Conservation (phyloP, 2,329 filamentous ascomycete species). For the Rutstroemia sp. region DNA sequence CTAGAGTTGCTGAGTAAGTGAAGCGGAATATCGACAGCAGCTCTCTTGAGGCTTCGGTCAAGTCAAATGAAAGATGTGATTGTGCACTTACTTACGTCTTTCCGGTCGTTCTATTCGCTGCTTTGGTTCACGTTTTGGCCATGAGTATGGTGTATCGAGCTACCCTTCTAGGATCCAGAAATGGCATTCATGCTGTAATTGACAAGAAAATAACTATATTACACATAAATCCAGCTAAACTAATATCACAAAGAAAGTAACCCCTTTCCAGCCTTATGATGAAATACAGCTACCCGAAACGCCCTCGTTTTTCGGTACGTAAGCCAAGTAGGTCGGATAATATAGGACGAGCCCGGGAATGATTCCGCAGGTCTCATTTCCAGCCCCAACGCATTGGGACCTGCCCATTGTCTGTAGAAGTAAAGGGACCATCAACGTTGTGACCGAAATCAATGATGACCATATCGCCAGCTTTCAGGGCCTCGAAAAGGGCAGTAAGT, state of each 20-base stretch:
- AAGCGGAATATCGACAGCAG: too few species aligned
- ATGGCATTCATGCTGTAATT: neutral
- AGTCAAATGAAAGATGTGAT: too few species aligned
- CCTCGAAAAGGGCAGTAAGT: conserved; percentile 48
- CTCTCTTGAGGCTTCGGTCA: too few species aligned
- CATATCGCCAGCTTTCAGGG: conserved; percentile 30
- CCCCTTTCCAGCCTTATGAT: neutral
- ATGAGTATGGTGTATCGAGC: too few species aligned
- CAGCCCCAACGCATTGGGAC: conserved; percentile 43
- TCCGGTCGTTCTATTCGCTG: too few species aligned
- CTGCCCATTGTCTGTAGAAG: conserved; percentile 52
- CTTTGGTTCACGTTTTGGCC: too few species aligned
- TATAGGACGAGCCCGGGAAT: conserved; percentile 39
- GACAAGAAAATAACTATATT: neutral
- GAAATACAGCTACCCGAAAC: neutral
- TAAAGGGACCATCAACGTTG: conserved; percentile 53
- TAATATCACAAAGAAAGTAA: neutral
- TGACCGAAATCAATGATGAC: conserved; percentile 58
- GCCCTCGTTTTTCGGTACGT: conserved; percentile 15
- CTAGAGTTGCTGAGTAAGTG: neutral
- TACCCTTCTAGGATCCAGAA: too few species aligned
- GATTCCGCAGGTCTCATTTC: conserved; percentile 39
- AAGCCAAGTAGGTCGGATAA: conserved; percentile 26
- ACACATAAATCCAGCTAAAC: neutral
- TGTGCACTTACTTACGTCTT: too few species aligned